These are phyloP conservation scores for Huntiella decipiens DNA, from an alignment of 2,329 filamentous ascomycete genomes.

Conservation along the genomic window DNA sequence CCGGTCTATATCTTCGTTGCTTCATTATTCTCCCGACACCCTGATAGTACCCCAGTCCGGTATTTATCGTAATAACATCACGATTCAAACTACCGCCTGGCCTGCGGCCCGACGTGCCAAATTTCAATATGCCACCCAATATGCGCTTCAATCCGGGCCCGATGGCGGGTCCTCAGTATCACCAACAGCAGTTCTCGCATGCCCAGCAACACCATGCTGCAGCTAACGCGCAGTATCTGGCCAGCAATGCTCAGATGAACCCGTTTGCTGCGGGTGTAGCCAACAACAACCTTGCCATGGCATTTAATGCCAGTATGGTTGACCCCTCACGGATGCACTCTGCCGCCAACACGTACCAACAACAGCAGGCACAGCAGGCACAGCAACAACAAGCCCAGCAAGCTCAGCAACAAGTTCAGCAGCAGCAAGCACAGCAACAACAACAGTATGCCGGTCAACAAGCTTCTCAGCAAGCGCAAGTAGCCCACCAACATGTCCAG, in stretches of 20 bases:
- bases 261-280: slow-evolving; percentile 38
- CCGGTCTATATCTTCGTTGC: too few relatives aligned
- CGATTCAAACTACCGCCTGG: background rate
- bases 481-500: slow-evolving; percentile 20
- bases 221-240: slow-evolving; percentile 52
- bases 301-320: slow-evolving; percentile 26
- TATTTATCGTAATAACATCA: background rate
- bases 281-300: slow-evolving; percentile 35
- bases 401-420: too few relatives aligned
- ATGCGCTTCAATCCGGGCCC: slow-evolving; percentile 26
- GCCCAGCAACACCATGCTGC: slow-evolving; percentile 33
- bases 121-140: slow-evolving; percentile 9
- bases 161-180: slow-evolving; percentile 20
- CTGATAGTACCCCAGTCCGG: too few relatives aligned
- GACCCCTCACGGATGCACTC: slow-evolving; percentile 11
- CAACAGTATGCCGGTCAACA: slow-evolving; percentile 12
- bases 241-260: slow-evolving; percentile 46
- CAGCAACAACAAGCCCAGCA: slow-evolving; percentile 16
- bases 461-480: slow-evolving; percentile 24
- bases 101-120: slow-evolving; percentile 6
- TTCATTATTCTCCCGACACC: too few relatives aligned
- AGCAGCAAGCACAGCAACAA: slow-evolving; percentile 17
- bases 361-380: slow-evolving; percentile 26
- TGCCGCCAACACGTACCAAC: slow-evolving; percentile 17
- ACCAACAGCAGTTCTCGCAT: slow-evolving; percentile 27